A percentile compares a stretch with the other conserved stretches of the same genome.
phyloP scores from a whole-genome alignment of 192 early-diverging fungal genomes.

The Coemansia umbellata region DNA sequence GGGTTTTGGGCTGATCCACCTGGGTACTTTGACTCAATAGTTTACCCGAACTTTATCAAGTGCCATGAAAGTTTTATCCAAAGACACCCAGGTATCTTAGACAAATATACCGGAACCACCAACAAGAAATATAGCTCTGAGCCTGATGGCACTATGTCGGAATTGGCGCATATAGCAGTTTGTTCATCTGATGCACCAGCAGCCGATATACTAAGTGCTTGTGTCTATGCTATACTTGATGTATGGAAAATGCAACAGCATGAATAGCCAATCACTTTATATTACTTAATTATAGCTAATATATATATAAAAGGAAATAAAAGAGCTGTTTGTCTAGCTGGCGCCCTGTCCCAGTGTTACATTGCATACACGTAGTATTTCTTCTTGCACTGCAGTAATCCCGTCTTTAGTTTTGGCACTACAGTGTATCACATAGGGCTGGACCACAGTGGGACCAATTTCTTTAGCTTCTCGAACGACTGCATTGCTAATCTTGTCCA shows the following conservation, averaged over 20 bases:
- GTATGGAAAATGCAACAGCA: slow-evolving; percentile 7
- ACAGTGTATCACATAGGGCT: slow-evolving; percentile 15
- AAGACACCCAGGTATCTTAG: slow-evolving; percentile 10
- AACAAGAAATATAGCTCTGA: too few species aligned
- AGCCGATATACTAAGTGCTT: slow-evolving; percentile 6
- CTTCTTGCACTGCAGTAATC: slow-evolving; percentile 27
- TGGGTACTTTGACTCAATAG: slow-evolving; percentile 69
- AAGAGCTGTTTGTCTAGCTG: too few species aligned
- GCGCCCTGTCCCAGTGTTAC: not conserved
- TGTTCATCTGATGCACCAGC: slow-evolving; percentile 38
- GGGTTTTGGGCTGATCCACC: slow-evolving; percentile 76
- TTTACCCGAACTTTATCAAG: slow-evolving; percentile 70
- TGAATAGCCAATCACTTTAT: not conserved
- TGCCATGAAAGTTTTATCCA: slow-evolving; percentile 20
- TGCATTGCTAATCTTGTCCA: slow-evolving; percentile 8
- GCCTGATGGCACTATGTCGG: too few species aligned
- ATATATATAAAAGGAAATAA: not conserved
- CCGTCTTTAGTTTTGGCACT: slow-evolving; percentile 32
- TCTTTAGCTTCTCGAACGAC: slow-evolving; percentile 6
- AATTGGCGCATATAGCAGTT: slow-evolving; percentile 14
- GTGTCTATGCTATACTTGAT: slow-evolving; percentile 12
- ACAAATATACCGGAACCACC: too few species aligned
- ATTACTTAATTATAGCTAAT: not conserved
- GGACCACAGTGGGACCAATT: slow-evolving; percentile 25
- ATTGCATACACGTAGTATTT: slow-evolving; percentile 27